These are phyloP conservation scores for Apiospora malaysiana DNA, from an alignment of 2,329 filamentous ascomycete genomes.

Conservation along the genomic window DNA sequence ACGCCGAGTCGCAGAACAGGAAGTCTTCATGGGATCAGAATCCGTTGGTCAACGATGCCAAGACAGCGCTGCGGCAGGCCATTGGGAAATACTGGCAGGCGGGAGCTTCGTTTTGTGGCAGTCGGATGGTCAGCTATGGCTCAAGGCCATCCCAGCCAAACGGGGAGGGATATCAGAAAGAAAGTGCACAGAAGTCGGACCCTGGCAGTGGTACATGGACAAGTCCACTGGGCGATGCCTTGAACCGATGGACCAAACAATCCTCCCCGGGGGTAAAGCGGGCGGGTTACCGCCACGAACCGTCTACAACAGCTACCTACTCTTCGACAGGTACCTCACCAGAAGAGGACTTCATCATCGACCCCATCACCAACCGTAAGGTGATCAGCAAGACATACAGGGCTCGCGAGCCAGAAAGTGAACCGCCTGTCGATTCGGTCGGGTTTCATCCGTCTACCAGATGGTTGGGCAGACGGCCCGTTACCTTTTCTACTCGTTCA, in stretches of 20 bases:
- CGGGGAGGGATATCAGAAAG: background rate
- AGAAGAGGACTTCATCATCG: conserved; percentile 51
- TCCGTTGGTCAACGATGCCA: conserved; percentile 41
- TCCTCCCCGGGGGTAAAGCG: conserved; percentile 18
- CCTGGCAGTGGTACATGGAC: conserved; percentile 30
- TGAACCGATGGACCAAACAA: conserved; percentile 26
- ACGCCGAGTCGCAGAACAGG: conserved; percentile 51
- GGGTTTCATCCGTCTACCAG: conserved; percentile 38
- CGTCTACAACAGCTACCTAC: conserved; percentile 13
- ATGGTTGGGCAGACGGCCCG: too few relatives aligned
- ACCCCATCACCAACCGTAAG: conserved; percentile 65
- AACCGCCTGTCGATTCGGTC: conserved; percentile 40
- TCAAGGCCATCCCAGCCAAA: background rate
- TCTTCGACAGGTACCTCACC: background rate
- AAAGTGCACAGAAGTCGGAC: background rate
- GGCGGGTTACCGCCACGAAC: conserved; percentile 17
- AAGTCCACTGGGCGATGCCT: conserved; percentile 21
- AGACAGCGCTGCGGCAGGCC: conserved; percentile 47
- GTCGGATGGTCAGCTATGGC: conserved; percentile 14
- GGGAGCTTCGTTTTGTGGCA: conserved; percentile 32
- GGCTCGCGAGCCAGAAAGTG: conserved; percentile 24
- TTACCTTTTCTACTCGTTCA: too few relatives aligned
- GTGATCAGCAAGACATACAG: conserved; percentile 40
- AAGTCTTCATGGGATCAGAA: conserved; percentile 54
- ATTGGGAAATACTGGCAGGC: conserved; percentile 48